These are phyloP conservation scores for Lasiosphaeria hispida DNA, from an alignment of 495 filamentous ascomycete species.

Conservation along the genomic window DNA sequence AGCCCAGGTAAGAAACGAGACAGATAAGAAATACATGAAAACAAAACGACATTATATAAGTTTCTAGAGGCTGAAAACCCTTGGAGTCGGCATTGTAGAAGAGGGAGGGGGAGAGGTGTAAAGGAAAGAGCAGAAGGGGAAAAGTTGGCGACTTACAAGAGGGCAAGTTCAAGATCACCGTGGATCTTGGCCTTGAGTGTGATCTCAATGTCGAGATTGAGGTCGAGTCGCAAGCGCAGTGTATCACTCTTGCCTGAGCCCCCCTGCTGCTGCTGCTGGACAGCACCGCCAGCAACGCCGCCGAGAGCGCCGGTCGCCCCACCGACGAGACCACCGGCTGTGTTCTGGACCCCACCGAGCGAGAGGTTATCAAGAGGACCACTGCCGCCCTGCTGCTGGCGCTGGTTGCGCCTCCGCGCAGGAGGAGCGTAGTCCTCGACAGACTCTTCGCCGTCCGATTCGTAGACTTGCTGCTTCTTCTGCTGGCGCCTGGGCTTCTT, in stretches of 20 bases:
- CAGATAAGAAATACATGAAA: conserved; percentile 14
- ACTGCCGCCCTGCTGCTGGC: conserved; percentile 45
- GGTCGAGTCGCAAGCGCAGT: conserved; percentile 70
- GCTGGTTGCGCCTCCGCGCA: conserved; percentile 38
- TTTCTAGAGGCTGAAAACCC: conserved; percentile 17
- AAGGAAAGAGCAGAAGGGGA: conserved; percentile 11
- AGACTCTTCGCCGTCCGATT: conserved; percentile 42
- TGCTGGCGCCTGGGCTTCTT: conserved; percentile 31
- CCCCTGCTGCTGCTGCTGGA: conserved; percentile 43
- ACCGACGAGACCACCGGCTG: conserved; percentile 59
- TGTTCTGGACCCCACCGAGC: conserved; percentile 62
- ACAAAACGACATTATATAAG: background rate
- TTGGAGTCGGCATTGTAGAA: conserved; percentile 18
- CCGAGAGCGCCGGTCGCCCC: conserved; percentile 57
- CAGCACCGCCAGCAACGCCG: conserved; percentile 52
- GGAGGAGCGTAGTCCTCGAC: conserved; percentile 32
- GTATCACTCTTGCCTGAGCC: conserved; percentile 59
- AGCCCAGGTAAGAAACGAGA: conserved; percentile 31
- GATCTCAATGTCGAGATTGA: conserved; percentile 88
- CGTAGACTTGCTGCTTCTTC: conserved; percentile 36
- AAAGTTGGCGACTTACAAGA: conserved; percentile 63
- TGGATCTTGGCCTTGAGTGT: conserved; percentile 92
- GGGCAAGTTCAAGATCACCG: conserved; percentile 79
- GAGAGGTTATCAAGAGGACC: conserved; percentile 58
- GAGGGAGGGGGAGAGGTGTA: background rate